Evolutionary conservation across 192 early-diverging fungal species (phyloP), one percentile per base, ranked within the genome.

Genomic region (Coemansia sp.): DNA sequence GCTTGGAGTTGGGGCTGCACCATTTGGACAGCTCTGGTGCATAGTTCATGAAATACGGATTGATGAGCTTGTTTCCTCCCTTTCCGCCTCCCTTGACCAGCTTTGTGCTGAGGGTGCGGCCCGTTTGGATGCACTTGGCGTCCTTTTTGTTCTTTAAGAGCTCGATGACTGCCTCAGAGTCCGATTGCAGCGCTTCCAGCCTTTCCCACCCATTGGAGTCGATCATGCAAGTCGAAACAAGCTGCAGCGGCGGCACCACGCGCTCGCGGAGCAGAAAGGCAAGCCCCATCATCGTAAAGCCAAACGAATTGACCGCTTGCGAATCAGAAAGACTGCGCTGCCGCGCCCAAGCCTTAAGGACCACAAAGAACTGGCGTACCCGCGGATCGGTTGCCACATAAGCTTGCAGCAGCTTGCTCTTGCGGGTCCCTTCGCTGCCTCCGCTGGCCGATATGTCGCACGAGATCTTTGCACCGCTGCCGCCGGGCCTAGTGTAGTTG

Each of bases 241-340:
- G 66, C 62, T 82, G 79, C 52, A 82, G 55, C 15, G 79, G 79
- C 23, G 79, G 79, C 9, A 82, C 62, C 51, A 82, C 79, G 2
- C 48, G 34, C 46, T 72, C 56, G 49, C 58, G 39, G 16, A 76
- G 62, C 36, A 82, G 68, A 36, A 71, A 82, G 4, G 79, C 68
- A 7, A 82, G 26, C 2, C 49, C 75, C 74, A 82, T 76, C 79
- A 82, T 73, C 67, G 68, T 21, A 12, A 82, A 43, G 0, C 71
- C 71, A 46, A 69, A 82, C 60, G 79, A 82, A 46, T 82, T 82
- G 26, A 82, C 44, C 21, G 60, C 51, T n/a, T 69, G 68, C 11
- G 55, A 59, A 36, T 62, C 59, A 0, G 36, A 41, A 18, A 82
- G 69, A 7, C 43, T 20, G 2, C 79, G 64, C 9, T 23, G 8